Evolutionary conservation across 371 early-diverging fungal genomes (phyloP).

Genomic region (Parasitella parasitica): DNA sequence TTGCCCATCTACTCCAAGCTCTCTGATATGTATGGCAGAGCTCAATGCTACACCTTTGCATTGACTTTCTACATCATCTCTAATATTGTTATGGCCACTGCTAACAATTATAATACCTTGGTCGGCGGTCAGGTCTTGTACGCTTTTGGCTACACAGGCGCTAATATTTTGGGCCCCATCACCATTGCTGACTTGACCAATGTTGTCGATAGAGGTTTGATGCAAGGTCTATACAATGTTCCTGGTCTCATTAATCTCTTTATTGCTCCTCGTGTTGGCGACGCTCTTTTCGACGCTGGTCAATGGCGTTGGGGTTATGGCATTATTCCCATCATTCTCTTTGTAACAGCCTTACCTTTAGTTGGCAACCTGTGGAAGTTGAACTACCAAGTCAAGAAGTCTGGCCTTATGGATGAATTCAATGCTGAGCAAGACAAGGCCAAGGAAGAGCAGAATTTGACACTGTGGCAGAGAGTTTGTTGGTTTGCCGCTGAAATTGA

Average conservation of each 20-base stretch:
- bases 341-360: constrained; percentile 18
- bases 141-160: constrained; percentile 39
- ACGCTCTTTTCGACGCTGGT: background rate
- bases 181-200: constrained; percentile 41
- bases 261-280: constrained; percentile 26
- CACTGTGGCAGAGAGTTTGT: constrained; percentile 1
- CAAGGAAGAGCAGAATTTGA: background rate
- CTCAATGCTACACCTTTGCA: constrained; percentile 20
- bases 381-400: constrained; percentile 6
- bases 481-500: constrained; percentile 47
- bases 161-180: constrained; percentile 30
- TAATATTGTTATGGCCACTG: constrained; percentile 22
- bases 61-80: constrained; percentile 20
- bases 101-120: constrained; percentile 16
- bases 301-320: constrained; percentile 36
- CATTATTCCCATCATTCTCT: constrained; percentile 10
- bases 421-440: constrained; percentile 2
- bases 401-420: constrained; percentile 12
- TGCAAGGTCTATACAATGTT: constrained; percentile 33
- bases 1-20: constrained; percentile 33
- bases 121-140: constrained; percentile 30
- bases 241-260: constrained; percentile 34
- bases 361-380: constrained; percentile 18
- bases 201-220: constrained; percentile 33
- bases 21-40: constrained; percentile 29